phyloP scores from a whole-genome alignment of 108 stramenopile genomes.

The Cylindrotheca closterium region DNA sequence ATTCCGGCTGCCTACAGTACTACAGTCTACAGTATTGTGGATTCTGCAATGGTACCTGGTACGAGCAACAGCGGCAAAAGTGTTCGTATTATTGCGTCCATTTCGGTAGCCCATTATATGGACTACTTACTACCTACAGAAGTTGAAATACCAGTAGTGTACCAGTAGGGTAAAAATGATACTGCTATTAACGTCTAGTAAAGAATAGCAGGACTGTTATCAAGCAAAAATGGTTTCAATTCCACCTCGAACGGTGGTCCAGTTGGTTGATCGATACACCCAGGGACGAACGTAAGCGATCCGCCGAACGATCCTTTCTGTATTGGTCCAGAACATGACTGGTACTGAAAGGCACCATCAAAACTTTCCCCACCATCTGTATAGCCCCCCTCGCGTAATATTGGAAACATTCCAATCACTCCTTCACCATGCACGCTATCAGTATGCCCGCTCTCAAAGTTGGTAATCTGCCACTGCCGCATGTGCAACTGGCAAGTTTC shows the following conservation, averaged over 20 bases:
- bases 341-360: conserved; percentile 27
- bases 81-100: too few relatives aligned
- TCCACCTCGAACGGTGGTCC: conserved; percentile 20
- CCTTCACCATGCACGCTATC: conserved; percentile 46
- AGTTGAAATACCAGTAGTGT: too few relatives aligned
- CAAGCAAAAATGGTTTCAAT: conserved; percentile 17
- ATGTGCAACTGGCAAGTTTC: conserved; percentile 49
- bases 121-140: too few relatives aligned
- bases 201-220: conserved; percentile 8
- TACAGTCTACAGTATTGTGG: too few relatives aligned
- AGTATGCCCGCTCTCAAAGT: conserved; percentile 5
- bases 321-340: conserved; percentile 24
- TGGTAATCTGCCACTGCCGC: conserved; percentile 51
- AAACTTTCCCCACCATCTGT: conserved; percentile 1
- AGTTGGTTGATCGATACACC: conserved; percentile 12
- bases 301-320: conserved; percentile 26
- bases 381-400: conserved; percentile 48
- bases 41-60: too few relatives aligned
- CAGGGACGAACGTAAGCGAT: conserved; percentile 23
- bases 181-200: too few relatives aligned
- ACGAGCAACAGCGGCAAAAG: too few relatives aligned
- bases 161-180: too few relatives aligned
- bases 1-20: too few relatives aligned
- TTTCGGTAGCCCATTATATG: too few relatives aligned
- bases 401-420: conserved; percentile 54